Evolutionary conservation across 2,329 filamentous ascomycete genomes (phyloP).

Genomic region (Phyllosticta citrichinensis): DNA sequence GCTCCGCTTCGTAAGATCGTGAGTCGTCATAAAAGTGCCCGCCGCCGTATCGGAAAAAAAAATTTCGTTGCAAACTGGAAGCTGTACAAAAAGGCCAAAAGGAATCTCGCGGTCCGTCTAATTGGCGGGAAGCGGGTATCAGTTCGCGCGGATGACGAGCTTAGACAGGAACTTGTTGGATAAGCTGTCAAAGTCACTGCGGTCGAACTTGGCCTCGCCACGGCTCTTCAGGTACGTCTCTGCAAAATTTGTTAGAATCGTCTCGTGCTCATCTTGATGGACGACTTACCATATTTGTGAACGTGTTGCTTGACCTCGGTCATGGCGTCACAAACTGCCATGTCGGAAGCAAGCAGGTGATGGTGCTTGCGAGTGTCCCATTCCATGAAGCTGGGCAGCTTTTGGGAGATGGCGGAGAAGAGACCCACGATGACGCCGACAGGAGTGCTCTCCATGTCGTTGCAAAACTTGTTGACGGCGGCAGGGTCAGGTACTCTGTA

Average conservation of each 20-base stretch:
- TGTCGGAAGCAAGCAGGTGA: constrained; percentile 81
- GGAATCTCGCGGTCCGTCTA: background rate
- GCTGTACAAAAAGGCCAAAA: constrained; percentile 8
- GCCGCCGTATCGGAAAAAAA: constrained; percentile 8
- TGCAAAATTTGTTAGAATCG: constrained; percentile 29
- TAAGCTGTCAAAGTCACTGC: constrained; percentile 84
- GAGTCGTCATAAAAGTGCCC: constrained; percentile 9
- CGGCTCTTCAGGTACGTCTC: constrained; percentile 80
- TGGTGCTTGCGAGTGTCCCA: constrained; percentile 92
- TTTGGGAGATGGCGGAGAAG: constrained; percentile 96
- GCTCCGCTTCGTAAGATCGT: constrained; percentile 9
- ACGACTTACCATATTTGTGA: constrained; percentile 74
- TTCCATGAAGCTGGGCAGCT: constrained; percentile 82
- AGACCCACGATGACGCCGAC: constrained; percentile 94
- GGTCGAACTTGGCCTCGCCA: constrained; percentile 72
- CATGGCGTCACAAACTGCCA: constrained; percentile 88
- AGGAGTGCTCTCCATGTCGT: constrained; percentile 90
- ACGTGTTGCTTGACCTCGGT: constrained; percentile 91
- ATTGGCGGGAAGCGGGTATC: background rate
- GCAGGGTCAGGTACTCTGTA: constrained; percentile 80
- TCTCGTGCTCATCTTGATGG: background rate
- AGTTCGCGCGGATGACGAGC: constrained; percentile 91
- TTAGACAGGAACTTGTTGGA: constrained; percentile 97
- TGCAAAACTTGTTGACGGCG: constrained; percentile 88
- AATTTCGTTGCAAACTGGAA: constrained; percentile 9